Evolutionary conservation across 208 protist genomes (phyloP).

Genomic region (Kentomonas sorsogonicus): DNA sequence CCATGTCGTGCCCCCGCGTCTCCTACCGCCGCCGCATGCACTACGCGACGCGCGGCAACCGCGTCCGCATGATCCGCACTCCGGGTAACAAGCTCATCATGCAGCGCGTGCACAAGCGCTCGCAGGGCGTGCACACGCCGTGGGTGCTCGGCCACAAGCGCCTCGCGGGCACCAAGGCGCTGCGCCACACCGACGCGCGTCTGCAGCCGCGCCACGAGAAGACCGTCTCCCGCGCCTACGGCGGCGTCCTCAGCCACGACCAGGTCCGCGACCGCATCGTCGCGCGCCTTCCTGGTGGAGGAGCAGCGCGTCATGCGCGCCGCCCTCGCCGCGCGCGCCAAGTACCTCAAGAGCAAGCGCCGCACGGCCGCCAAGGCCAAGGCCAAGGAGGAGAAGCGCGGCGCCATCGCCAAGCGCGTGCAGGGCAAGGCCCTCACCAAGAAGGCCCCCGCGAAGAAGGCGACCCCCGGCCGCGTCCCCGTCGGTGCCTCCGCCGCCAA

Average conservation of each 20-base stretch:
- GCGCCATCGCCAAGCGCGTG: conserved; percentile 35
- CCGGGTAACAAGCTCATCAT: conserved; percentile 91
- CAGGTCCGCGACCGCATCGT: conserved; percentile 96
- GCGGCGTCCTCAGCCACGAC: conserved; percentile 92
- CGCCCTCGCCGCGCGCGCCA: conserved; percentile 64
- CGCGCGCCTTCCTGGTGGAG: conserved; percentile 98
- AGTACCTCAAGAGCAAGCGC: conserved; percentile 61
- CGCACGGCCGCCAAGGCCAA: conserved; percentile 66
- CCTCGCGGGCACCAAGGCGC: conserved; percentile 87
- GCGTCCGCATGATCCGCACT: conserved; percentile 80
- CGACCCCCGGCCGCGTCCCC: conserved; percentile 27
- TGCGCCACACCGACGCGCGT: conserved; percentile 88
- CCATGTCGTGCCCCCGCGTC: conserved; percentile 64
- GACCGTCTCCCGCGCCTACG: conserved; percentile 96
- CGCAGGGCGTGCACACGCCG: conserved; percentile 87
- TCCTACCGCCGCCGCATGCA: conserved; percentile 78
- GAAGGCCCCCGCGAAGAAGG: conserved; percentile 41
- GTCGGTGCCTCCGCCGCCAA: conserved; percentile 42
- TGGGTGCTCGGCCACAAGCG: conserved; percentile 91
- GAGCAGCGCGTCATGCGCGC: conserved; percentile 98
- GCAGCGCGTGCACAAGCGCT: conserved; percentile 95
- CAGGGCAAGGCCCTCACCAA: conserved; percentile 27
- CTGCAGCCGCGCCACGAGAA: conserved; percentile 89
- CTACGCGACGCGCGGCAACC: conserved; percentile 72
- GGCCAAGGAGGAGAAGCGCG: conserved; percentile 41